phyloP scores from a whole-genome alignment of 768 basidiomycete genomes.

The Boletus edulis region DNA sequence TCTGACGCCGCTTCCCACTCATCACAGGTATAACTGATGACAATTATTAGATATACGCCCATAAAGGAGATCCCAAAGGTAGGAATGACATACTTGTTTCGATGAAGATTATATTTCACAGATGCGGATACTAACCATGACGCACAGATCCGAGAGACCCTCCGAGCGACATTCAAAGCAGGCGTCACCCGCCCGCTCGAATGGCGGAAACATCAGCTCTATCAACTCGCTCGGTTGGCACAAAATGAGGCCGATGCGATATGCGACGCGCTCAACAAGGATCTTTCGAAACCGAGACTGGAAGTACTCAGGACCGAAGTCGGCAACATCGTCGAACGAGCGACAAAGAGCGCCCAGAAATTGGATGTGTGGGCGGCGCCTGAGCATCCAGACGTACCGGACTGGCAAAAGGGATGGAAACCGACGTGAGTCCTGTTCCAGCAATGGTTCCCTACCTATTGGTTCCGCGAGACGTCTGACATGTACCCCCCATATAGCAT shows the following conservation, averaged over 20 bases:
- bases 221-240: constrained; percentile 56
- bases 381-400: constrained; percentile 35
- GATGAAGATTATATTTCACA: no score
- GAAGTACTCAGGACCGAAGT: constrained; percentile 44
- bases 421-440: constrained; percentile 35
- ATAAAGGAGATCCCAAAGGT: constrained; percentile 28
- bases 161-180: constrained; percentile 49
- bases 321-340: constrained; percentile 39
- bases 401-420: constrained; percentile 48
- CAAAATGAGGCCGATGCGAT: constrained; percentile 61
- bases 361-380: constrained; percentile 60
- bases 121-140: not conserved
- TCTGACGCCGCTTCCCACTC: no score
- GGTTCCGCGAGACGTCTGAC: not conserved
- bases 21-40: constrained; percentile 8
- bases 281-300: constrained; percentile 47
- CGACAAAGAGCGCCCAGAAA: constrained; percentile 42
- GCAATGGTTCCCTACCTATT: no score
- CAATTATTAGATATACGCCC: constrained; percentile 12
- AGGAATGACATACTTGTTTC: not conserved
- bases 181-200: constrained; percentile 49
- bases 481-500: constrained; percentile 23
- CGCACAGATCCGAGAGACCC: constrained; percentile 32
- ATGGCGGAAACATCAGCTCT: constrained; percentile 65
- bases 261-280: constrained; percentile 40